Evolutionary conservation across 2,329 filamentous ascomycete species (phyloP).

Genomic region (Phialocephala sp.): DNA sequence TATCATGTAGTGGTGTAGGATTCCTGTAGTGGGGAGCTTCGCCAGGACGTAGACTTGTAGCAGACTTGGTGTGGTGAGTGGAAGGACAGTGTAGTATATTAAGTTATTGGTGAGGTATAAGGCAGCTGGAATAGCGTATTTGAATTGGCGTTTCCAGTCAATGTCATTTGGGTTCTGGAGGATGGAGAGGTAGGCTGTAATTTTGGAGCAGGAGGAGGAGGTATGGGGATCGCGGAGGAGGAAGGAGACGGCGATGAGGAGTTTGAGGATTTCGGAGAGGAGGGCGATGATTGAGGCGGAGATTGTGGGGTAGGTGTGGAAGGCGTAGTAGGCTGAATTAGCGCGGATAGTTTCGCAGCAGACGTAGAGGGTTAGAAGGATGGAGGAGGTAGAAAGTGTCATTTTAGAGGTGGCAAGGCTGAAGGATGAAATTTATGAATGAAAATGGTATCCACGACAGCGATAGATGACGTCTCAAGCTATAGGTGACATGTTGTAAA

Average conservation of each 20-base stretch:
- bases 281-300: conserved; percentile 30
- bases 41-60: conserved; percentile 35
- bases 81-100: conserved; percentile 35
- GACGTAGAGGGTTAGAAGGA: conserved; percentile 25
- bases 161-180: neutral
- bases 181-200: neutral
- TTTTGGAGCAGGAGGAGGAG: neutral
- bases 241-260: conserved; percentile 27
- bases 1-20: conserved; percentile 35
- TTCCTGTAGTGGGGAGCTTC: conserved; percentile 34
- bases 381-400: conserved; percentile 23
- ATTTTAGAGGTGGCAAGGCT: conserved; percentile 14
- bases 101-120: conserved; percentile 35
- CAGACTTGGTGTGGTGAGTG: conserved; percentile 30
- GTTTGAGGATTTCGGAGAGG: conserved; percentile 32
- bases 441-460: neutral
- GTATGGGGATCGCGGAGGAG: conserved; percentile 18
- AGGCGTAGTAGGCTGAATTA: conserved; percentile 35
- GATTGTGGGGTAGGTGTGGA: conserved; percentile 31
- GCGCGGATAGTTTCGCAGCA: conserved; percentile 33
- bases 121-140: conserved; percentile 32
- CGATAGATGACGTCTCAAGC: neutral
- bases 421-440: neutral
- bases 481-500: neutral
- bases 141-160: conserved; percentile 22